These are phyloP conservation scores for Lipomyces lipofer DNA, from an alignment of 805 yeast species.

Conservation along the genomic window DNA sequence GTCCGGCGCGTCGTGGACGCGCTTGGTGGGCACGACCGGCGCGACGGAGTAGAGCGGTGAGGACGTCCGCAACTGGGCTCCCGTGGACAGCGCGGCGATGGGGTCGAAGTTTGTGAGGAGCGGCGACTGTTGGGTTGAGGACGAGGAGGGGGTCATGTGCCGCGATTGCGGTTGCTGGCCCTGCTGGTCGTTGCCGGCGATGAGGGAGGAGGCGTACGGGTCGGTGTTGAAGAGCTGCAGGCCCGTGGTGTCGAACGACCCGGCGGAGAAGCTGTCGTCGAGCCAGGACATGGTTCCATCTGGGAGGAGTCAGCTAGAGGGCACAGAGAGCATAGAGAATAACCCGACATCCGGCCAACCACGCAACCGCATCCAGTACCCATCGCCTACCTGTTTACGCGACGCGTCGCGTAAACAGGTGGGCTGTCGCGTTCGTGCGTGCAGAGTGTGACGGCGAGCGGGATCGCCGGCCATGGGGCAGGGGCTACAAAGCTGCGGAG, in stretches of 20 bases:
- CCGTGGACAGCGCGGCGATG: constrained; percentile 5
- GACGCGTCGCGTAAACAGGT: too few relatives aligned
- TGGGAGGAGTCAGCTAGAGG: not conserved
- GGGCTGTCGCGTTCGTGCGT: too few relatives aligned
- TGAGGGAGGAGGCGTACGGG: constrained; percentile 3
- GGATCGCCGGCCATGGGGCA: constrained; percentile 14
- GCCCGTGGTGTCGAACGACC: constrained; percentile 11
- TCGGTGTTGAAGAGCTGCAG: constrained; percentile 10
- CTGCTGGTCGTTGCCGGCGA: constrained; percentile 8
- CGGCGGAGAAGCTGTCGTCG: constrained; percentile 12
- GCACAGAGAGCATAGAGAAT: not conserved
- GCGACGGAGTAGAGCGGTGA: constrained; percentile 22
- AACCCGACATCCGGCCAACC: too few relatives aligned
- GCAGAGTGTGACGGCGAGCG: not conserved
- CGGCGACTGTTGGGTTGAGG: constrained; percentile 4
- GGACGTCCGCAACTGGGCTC: constrained; percentile 6
- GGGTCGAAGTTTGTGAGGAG: not conserved
- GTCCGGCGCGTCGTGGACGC: constrained; percentile 9
- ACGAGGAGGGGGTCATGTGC: constrained; percentile 2
- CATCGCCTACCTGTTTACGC: too few relatives aligned
- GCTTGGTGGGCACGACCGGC: constrained; percentile 21
- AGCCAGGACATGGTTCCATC: constrained; percentile 21
- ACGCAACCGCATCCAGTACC: too few relatives aligned
- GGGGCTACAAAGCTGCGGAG: constrained; percentile 3
- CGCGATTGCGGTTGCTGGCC: constrained; percentile 14